Percentiles rank a stretch among this genome's conserved stretches.
Evolutionary conservation across 805 yeast genomes (phyloP).

Genomic region (Wickerhamomyces alni): DNA sequence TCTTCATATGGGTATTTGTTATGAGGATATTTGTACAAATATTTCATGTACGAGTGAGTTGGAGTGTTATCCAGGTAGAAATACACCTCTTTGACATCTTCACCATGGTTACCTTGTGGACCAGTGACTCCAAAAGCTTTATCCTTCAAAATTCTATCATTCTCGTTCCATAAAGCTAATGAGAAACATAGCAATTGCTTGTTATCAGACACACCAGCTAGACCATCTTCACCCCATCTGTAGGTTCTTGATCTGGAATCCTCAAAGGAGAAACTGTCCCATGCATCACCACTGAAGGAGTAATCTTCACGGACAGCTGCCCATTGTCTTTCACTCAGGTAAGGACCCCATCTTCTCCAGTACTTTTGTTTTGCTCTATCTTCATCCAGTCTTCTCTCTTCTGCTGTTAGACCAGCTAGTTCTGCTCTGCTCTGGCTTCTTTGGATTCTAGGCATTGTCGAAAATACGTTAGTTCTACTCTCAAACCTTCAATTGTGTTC

Average conservation of each 20-base stretch:
- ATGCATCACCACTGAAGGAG: conserved; percentile 80
- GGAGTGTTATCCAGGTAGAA: conserved; percentile 90
- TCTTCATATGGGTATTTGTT: conserved; percentile 75
- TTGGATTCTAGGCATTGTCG: conserved; percentile 3
- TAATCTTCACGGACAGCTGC: conserved; percentile 79
- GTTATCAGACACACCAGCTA: conserved; percentile 84
- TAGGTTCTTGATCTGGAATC: conserved; percentile 75
- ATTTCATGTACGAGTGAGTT: conserved; percentile 88
- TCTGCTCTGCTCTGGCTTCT: conserved; percentile 20
- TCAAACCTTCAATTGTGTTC: background rate
- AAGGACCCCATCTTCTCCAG: conserved; percentile 92
- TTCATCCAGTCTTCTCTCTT: conserved; percentile 31
- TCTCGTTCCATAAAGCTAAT: conserved; percentile 89
- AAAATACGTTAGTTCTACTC: background rate
- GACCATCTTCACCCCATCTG: conserved; percentile 95
- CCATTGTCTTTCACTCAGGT: conserved; percentile 85
- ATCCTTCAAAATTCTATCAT: conserved; percentile 81
- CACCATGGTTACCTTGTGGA: conserved; percentile 94
- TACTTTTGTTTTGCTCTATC: conserved; percentile 36
- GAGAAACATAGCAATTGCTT: conserved; percentile 71
- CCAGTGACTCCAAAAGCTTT: conserved; percentile 85
- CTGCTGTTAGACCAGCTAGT: conserved; percentile 24
- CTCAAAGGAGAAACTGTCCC: conserved; percentile 84
- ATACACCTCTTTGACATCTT: conserved; percentile 83
- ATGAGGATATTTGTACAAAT: conserved; percentile 90